Base-by-base conservation (phyloP, 805 yeast genomes). In the Wickerhamiella occidentalis region DNA sequence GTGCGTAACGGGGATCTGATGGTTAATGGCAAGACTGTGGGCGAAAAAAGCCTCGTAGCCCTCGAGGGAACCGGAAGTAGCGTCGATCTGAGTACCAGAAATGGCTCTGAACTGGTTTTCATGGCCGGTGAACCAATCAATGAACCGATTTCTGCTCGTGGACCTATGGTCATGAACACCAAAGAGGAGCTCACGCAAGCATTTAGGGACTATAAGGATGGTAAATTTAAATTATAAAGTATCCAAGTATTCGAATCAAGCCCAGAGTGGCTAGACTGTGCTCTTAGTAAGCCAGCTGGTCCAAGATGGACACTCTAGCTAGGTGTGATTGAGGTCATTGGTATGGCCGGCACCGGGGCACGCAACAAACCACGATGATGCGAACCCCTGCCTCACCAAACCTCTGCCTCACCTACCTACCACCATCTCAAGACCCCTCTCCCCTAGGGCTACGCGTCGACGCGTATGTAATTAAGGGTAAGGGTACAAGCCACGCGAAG, bases 131-230 rank as follows among this genome's bases (percentile, higher is more conserved):
- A 82, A 61, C 74, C 75, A 19, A 68, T 85, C 50, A 75, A 84
- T 56, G 95, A 86, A 68, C 76, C 78, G n/a, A 72, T 82, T 50
- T 82, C 85, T 28, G 95, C 87, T 61, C 81, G 85, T 61, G 96
- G 96, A 15, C 96, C 96, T 12, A 88, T 87, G 61, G 96, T 87
- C 18, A 90, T 84, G 53, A 76, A 83, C 6, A 67, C 81, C 19
- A 71, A 72, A 49, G 82, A 78, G 47, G 77, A 76, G 54, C 80
- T 87, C 52, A 72, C 77, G 55, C 66, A 81, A 57, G 92, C 85
- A 0, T 79, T 84, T 58, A 58, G 67, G 64, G 87, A 83, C 61
- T 88, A 82, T 62, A 90, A 82, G 64, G 62, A 66, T 45, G 60
- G 59, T 11, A 40, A 40, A 30, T 40, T 40, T 29, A n/a, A n/a